Evolutionary conservation across 306 rosid genomes (phyloP), one percentile per base, ranked within the genome.

Genomic region (Hippophae gyantsensis): DNA sequence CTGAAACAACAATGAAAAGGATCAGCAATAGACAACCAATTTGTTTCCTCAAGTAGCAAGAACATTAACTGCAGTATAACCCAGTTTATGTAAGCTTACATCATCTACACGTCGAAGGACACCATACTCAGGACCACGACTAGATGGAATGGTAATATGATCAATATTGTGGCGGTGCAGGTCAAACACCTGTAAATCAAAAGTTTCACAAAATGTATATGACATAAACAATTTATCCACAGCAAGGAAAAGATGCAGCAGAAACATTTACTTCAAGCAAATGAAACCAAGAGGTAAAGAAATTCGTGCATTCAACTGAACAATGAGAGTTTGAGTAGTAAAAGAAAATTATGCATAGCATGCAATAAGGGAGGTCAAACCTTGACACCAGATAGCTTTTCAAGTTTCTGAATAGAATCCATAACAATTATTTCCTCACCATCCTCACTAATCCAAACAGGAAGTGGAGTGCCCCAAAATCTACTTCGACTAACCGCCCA

Each of bases 381-480:
- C 96, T 85, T 85, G 14, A 53, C 82, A 56, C 96, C 99, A 38
- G 94, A 82, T 66, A 83, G 95, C 69, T 84, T 67, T 71, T 92
- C 99, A 45, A 92, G 96, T 75, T 71, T 84, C 80, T 74, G 86
- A 76, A 92, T 85, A 41, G 93, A 92, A 76, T 85, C 93, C 71
- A 92, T 84, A 61, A 92, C 85, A 18, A 76, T 51, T 58, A 78
- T 62, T 75, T 88, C 99, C 75, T 80, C 80, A 42, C 84, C 95
- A 62, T 92, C 96, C 75, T 88, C 93, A 57, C 95, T 92, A 53
- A 88, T 81, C 99, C 96, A 92, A 70, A 92, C 61, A 38, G 96
- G 96, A 67, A 92, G 89, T 60, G 99, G 96, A 60, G 96, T 92
- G 49, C 96, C 99, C 99, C 99, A 92, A 74, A 92, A 92, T 79